Conservation (phyloP, 495 filamentous ascomycete species). For the Rhypophila decipiens region DNA sequence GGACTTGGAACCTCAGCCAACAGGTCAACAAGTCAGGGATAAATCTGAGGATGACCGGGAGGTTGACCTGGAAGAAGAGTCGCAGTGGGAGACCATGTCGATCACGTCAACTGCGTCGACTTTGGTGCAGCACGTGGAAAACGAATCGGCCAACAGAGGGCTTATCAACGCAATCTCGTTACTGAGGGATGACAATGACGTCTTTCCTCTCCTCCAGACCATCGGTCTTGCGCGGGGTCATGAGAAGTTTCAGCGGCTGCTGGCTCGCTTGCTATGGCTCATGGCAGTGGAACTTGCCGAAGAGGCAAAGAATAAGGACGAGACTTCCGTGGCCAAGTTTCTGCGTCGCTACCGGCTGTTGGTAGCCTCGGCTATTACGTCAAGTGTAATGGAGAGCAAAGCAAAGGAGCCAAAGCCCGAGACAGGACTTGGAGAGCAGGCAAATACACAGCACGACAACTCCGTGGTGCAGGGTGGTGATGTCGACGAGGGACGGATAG, state of each 20-base stretch:
- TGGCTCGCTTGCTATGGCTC: background rate
- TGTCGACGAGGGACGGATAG: background rate
- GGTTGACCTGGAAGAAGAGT: background rate
- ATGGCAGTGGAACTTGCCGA: conserved; percentile 14
- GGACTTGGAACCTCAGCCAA: no score
- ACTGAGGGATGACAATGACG: background rate
- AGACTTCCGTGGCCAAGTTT: background rate
- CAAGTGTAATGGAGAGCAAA: background rate
- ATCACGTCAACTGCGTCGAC: background rate
- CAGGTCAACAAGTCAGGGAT: no score
- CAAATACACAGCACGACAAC: no score
- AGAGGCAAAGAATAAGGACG: background rate
- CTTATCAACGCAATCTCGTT: background rate
- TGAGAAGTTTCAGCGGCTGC: background rate
- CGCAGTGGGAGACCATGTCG: background rate
- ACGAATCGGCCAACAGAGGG: background rate
- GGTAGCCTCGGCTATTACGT: background rate
- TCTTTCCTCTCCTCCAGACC: background rate
- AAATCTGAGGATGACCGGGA: background rate
- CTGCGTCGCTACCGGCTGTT: background rate
- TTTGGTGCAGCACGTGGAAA: background rate
- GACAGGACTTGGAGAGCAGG: no score
- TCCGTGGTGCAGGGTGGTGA: no score
- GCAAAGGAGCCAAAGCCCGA: background rate
- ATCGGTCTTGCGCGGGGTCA: background rate